Conservation (phyloP, 306 rosid species). For the Castanea mollissima region DNA sequence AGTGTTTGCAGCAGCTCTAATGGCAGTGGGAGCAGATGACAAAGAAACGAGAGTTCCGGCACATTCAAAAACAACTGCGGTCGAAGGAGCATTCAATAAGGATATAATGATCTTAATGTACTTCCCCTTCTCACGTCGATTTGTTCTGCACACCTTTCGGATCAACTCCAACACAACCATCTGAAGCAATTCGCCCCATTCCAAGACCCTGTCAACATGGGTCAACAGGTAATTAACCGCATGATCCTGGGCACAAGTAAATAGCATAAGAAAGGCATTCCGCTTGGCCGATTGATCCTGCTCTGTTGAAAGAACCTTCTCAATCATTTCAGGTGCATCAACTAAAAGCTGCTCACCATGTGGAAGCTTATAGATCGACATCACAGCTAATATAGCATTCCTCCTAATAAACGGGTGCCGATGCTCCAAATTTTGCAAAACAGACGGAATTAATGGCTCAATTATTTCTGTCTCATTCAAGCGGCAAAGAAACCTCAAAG, state of each 20-base stretch:
- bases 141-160: constrained; percentile 80
- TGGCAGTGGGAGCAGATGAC: constrained; percentile 93
- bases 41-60: constrained; percentile 88
- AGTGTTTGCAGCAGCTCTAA: constrained; percentile 81
- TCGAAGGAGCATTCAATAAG: constrained; percentile 61
- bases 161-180: constrained; percentile 86
- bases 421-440: constrained; percentile 76
- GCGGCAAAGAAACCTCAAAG: constrained; percentile 88
- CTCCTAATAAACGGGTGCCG: constrained; percentile 90
- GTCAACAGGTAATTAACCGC: constrained; percentile 69
- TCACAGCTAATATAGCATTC: constrained; percentile 75
- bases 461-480: constrained; percentile 81
- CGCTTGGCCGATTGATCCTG: constrained; percentile 84
- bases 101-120: constrained; percentile 84
- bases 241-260: constrained; percentile 82
- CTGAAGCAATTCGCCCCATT: constrained; percentile 92
- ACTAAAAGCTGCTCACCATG: constrained; percentile 80
- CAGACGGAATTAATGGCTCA: constrained; percentile 87
- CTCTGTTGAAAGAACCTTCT: constrained; percentile 66
- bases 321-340: constrained; percentile 82
- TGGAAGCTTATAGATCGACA: constrained; percentile 82
- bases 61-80: constrained; percentile 88
- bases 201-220: constrained; percentile 63
- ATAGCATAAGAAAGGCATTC: constrained; percentile 93
- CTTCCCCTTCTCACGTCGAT: constrained; percentile 78